phyloP scores from a whole-genome alignment of 192 early-diverging fungal genomes.

The Coemansia sp. region DNA sequence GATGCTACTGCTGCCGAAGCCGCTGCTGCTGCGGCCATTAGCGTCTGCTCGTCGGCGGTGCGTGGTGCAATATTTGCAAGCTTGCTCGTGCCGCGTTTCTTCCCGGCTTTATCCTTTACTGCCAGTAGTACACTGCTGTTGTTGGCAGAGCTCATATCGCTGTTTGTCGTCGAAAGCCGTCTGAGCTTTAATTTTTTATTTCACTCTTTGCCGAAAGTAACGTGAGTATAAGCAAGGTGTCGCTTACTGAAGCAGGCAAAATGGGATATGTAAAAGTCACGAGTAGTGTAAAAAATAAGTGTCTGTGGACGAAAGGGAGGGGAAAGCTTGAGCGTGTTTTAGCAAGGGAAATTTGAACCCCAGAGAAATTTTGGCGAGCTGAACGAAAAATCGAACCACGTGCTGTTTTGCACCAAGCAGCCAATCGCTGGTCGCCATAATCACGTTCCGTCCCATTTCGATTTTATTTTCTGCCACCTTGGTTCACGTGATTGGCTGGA shows the following conservation, averaged over 20 bases:
- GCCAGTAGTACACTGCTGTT: slow-evolving; percentile 31
- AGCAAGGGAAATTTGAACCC: background rate
- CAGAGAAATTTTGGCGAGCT: no score
- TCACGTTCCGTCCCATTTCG: slow-evolving; percentile 35
- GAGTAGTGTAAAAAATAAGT: no score
- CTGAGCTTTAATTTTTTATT: background rate
- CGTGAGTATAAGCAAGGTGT: no score
- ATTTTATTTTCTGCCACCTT: slow-evolving; percentile 25
- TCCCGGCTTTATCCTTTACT: slow-evolving; percentile 22
- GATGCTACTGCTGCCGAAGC: background rate
- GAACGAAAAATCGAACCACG: slow-evolving; percentile 49
- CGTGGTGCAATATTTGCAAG: slow-evolving; percentile 29
- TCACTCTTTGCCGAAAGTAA: background rate
- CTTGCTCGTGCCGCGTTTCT: background rate
- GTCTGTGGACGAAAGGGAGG: background rate
- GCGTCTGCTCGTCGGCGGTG: background rate
- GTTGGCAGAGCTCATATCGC: background rate
- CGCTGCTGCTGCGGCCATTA: background rate
- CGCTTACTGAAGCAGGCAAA: no score
- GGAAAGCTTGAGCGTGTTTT: slow-evolving; percentile 3
- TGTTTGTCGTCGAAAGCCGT: no score
- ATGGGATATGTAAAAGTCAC: no score
- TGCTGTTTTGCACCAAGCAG: slow-evolving; percentile 9
- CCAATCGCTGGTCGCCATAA: slow-evolving; percentile 21
- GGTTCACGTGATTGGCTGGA: slow-evolving; percentile 14